Evolutionary conservation across 2,329 filamentous ascomycete genomes (phyloP), one percentile per base, ranked within the genome.

Genomic region (Nemania diffusa): DNA sequence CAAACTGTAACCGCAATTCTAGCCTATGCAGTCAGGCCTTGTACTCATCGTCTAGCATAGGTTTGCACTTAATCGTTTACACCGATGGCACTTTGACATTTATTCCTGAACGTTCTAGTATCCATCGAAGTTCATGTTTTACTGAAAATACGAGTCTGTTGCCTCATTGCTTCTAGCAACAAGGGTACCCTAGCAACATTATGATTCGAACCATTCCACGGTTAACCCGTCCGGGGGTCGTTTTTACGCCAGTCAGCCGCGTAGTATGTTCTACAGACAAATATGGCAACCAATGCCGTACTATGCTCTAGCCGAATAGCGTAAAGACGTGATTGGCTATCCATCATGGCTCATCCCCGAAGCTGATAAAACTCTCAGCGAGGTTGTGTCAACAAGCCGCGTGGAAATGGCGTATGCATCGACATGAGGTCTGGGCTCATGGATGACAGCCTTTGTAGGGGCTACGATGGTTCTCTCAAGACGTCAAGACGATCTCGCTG

Each of bases 321-420:
- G 66, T 58, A 17, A 66, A 67, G 11, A 73, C 42, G 3, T 24
- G 22, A 32, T 74, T 71, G 6, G 62, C 42, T 22, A 62, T 68
- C 75, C 75, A 77, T 26, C 72, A 68, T n/a, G 75, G 75, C 22
- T 75, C 75, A 57, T 75, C 63, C 1, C 75, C 75, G 34, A 76
- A 76, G 37, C 75, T 76, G 2, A 70, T 68, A 56, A 61, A 76
- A n/a, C 55, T 71, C 50, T 64, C 69, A 2, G 71, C 67, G 3
- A 77, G 51, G 15, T 65, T n/a, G n/a, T 71, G 34, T 71, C 65
- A 8, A 77, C 58, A 9, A 68, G 56, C 42, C 67, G 24, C 29
- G 64, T 42, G 11, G 68, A 53, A 17, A 72, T 58, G 34, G 26
- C n/a, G n/a, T 51, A 24, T 27, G 51, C 58, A 0, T 70, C 61